Conservation (phyloP, 2,329 filamentous ascomycete species). For the Gaeumannomyces tritici region DNA sequence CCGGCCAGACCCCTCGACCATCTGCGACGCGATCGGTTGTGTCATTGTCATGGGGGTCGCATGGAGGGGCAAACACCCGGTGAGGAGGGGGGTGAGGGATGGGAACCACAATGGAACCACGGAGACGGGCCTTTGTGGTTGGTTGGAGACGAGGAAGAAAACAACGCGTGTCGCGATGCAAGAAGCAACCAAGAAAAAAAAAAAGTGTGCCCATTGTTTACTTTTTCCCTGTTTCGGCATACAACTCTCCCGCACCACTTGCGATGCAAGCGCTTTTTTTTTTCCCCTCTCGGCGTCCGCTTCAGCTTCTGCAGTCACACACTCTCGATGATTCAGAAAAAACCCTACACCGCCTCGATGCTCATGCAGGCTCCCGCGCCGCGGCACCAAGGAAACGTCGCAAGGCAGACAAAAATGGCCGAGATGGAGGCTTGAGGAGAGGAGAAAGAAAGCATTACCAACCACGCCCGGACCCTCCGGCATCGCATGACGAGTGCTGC, state of each 20-base stretch:
- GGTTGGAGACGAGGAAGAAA: not conserved
- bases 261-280: too few species aligned
- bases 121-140: not conserved
- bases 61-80: not conserved
- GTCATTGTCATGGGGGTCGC: not conserved
- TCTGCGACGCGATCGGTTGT: not conserved
- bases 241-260: not conserved
- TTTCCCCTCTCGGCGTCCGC: not conserved
- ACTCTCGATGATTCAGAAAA: not conserved
- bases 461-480: not conserved
- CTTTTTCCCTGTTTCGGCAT: not conserved
- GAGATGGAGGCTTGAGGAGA: too few species aligned
- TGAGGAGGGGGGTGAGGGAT: too few species aligned
- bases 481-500: not conserved
- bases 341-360: not conserved
- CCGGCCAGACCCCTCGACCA: not conserved
- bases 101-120: too few species aligned
- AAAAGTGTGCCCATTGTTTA: not conserved
- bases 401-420: not conserved
- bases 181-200: not conserved
- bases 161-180: not conserved
- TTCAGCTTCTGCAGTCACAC: not conserved
- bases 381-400: not conserved
- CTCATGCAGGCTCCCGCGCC: not conserved
- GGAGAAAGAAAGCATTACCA: not conserved